Base-by-base conservation (phyloP, 345 rosid genomes). In the Gossypioides kirkii region DNA sequence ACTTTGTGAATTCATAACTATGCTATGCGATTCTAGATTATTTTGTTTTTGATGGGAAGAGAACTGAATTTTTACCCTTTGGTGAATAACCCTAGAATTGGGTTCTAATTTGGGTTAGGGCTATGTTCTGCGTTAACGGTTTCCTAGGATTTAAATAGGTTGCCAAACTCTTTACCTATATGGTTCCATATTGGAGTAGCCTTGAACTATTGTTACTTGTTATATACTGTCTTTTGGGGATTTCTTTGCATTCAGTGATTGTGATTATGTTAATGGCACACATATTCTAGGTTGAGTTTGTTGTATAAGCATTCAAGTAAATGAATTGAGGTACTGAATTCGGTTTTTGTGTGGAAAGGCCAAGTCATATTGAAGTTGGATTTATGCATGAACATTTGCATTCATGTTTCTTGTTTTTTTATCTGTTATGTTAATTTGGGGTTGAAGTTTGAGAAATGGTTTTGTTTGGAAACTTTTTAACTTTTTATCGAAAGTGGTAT, bases 101-200 rank as follows among this genome's bases (percentile, higher is more conserved):
- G 56, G 8, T 47, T 64, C 4, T 42, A 41, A 38, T 16, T 18
- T 12, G 42, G 32, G 42, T n/a, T 45, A 22, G 20, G 53, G 12
- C 32, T 45, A 45, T 22, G 41, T 14, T 9, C 17, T 65, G 32
- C 28, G 50, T 41, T 68, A 16, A 68, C 26, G 22, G 25, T 28
- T 63, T 22, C 13, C 53, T 26, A 8, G 58, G 25, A 47, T 49
- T 18, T 26, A 67, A 67, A 25, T 46, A 16, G 55, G 36, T 66
- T 66, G 13, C 55, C 23, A 25, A n/a, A 16, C 23, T 25, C 23
- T 32, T 32, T 25, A 7, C n/a, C 38, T 45, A 9, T 46, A 45
- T 46, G 36, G 70, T 46, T 23, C 55, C 70, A 46, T 45, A 66
- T 46, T 66, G 46, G 38, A 66, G 41, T 14, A 66, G 8, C 70